Evolutionary conservation across 345 rosid genomes (phyloP), one percentile per base, ranked within the genome.

Genomic region (Brassica nigra): DNA sequence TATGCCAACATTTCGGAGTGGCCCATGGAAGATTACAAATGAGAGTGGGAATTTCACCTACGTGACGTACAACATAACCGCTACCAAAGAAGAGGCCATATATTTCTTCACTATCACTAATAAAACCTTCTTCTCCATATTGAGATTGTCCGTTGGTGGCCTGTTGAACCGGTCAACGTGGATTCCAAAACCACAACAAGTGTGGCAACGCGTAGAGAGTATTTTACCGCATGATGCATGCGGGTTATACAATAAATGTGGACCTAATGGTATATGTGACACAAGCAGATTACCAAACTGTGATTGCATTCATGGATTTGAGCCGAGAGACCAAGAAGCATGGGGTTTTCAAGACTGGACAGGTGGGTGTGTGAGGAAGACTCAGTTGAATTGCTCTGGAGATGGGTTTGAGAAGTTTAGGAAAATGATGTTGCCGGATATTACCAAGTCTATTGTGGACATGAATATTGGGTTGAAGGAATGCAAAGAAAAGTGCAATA

Each of bases 181-280:
- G 66, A 14, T 62, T 62, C 64, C 64, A 27, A 59, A 59, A 20
- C 63, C 30, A 78, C 47, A 55, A 81, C 88, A 0, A 89, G 88
- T 89, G 75, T 88, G 8, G 80, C 82, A 3, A 85, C 80, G 68
- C 5, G 0, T 27, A 83, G 27, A 15, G 92, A 81, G 47, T 58
- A 2, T 54, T 10, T 89, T 88, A 3, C 93, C 89, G 1, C 86
- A 86, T 37, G 97, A 92, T 66, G 90, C 87, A 67, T 92, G 97
- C 68, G 93, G 89, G 79, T 0, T 37, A 1, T 89, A 84, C 76
- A 1, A 63, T 0, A 84, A 66, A 74, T 92, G 97, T 57, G 95
- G 95, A 7, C 82, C 90, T 0, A 88, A 73, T 61, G 95, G 93
- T 0, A 34, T 89, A 0, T 92, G 97, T 5, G 91, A 88, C 71